Evolutionary conservation across 2,329 filamentous ascomycete species (phyloP).

Genomic region (Phoma herbarum): DNA sequence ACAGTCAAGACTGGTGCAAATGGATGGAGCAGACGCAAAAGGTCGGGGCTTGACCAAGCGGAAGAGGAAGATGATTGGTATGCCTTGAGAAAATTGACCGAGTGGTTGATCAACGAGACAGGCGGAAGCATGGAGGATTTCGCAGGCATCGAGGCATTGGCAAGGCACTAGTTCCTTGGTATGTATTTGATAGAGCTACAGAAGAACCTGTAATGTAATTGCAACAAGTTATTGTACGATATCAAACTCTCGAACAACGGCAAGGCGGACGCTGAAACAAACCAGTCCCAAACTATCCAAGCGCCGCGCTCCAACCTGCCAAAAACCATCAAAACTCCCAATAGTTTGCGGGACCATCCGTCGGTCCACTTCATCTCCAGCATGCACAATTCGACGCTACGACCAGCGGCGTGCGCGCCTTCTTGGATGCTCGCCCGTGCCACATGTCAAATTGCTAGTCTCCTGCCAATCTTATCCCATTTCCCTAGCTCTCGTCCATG

Average conservation of each 20-base stretch:
- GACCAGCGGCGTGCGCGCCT: constrained; percentile 4
- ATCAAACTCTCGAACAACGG: neutral
- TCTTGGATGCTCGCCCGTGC: constrained; percentile 8
- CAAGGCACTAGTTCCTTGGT: neutral
- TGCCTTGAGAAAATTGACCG: neutral
- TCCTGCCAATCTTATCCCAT: constrained; percentile 6
- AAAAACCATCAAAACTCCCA: constrained; percentile 1
- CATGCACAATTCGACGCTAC: constrained; percentile 15
- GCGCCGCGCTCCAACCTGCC: constrained; percentile 10
- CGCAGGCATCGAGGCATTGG: neutral
- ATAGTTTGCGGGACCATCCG: constrained; percentile 12
- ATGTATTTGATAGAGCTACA: neutral
- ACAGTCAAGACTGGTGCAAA: neutral
- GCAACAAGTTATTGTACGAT: neutral
- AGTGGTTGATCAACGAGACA: neutral
- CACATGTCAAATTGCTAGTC: constrained; percentile 8
- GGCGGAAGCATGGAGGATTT: neutral
- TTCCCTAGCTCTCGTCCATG: constrained; percentile 1
- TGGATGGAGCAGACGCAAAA: constrained; percentile 1
- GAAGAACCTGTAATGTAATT: neutral
- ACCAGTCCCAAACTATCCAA: neutral
- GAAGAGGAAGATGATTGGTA: constrained; percentile 6
- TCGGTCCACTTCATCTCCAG: constrained; percentile 19
- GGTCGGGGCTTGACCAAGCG: neutral
- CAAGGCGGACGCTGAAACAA: constrained; percentile 8